phyloP scores from a whole-genome alignment of 1,284 basidiomycete species.

The Ustilago cynodontis region DNA sequence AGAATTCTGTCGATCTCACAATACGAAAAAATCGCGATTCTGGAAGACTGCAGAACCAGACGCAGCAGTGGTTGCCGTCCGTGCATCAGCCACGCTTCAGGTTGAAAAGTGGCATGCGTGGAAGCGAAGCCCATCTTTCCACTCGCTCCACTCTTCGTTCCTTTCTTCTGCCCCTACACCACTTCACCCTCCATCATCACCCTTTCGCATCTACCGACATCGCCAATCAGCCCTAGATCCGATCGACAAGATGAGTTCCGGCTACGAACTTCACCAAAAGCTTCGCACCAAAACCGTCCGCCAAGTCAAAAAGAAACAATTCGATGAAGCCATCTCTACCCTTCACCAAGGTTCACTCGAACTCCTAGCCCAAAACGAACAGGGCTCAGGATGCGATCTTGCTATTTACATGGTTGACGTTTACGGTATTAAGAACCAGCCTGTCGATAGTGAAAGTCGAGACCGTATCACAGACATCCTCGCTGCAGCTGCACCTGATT shows the following conservation, averaged over 20 bases:
- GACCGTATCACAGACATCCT: slow-evolving; percentile 58
- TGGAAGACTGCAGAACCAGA: slow-evolving; percentile 25
- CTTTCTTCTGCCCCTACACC: neutral
- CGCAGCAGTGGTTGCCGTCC: no score
- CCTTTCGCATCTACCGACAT: neutral
- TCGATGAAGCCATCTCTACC: slow-evolving; percentile 60
- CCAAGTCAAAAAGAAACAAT: slow-evolving; percentile 67
- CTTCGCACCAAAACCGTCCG: slow-evolving; percentile 68
- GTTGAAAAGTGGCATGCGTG: slow-evolving; percentile 4
- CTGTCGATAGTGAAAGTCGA: slow-evolving; percentile 47
- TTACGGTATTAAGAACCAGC: slow-evolving; percentile 47
- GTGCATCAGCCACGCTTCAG: slow-evolving; percentile 16
- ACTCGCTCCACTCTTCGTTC: neutral
- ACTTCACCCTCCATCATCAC: neutral
- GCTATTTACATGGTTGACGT: slow-evolving; percentile 68
- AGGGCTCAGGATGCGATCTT: slow-evolving; percentile 67
- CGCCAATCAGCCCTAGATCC: neutral
- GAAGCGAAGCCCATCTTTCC: neutral
- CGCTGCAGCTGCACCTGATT: slow-evolving; percentile 54
- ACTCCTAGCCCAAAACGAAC: slow-evolving; percentile 62
- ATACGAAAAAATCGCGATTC: neutral
- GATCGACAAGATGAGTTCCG: slow-evolving; percentile 38
- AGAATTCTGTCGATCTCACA: slow-evolving; percentile 10
- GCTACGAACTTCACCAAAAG: slow-evolving; percentile 69
- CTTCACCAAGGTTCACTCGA: slow-evolving; percentile 59